Conservation (phyloP, 1,284 basidiomycete genomes). For the Golubevia pallescens region DNA sequence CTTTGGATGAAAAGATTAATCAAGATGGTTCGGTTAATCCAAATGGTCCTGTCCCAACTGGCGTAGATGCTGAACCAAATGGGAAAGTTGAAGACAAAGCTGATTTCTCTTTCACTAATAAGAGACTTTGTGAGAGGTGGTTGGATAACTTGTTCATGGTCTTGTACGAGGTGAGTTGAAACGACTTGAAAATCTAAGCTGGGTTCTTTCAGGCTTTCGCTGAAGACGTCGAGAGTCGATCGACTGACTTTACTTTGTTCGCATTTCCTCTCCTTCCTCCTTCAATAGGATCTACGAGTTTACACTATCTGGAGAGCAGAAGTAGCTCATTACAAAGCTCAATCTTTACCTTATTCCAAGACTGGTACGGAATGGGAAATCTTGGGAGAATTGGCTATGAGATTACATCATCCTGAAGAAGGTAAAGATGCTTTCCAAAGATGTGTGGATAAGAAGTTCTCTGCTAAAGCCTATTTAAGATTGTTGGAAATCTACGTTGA, state of each 20-base stretch:
- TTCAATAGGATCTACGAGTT: conserved; percentile 46
- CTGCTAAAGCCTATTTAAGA: conserved; percentile 54
- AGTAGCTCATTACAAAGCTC: conserved; percentile 51
- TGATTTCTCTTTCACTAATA: conserved; percentile 57
- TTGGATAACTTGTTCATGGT: conserved; percentile 64
- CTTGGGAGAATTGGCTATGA: conserved; percentile 58
- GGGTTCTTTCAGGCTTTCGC: neutral
- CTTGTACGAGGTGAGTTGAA: conserved; percentile 42
- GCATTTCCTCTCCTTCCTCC: neutral
- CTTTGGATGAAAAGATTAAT: conserved; percentile 6
- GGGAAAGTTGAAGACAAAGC: conserved; percentile 5
- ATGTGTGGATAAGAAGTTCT: conserved; percentile 53
- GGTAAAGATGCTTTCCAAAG: conserved; percentile 56
- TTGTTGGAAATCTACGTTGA: conserved; percentile 58
- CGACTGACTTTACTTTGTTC: neutral
- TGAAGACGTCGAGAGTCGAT: neutral
- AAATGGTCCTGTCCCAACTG: neutral
- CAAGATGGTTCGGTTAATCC: neutral
- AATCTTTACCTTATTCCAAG: conserved; percentile 54
- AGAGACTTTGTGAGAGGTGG: conserved; percentile 62
- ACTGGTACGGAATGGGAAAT: conserved; percentile 63
- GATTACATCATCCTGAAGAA: conserved; percentile 55
- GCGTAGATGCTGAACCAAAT: neutral
- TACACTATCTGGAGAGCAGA: conserved; percentile 64
- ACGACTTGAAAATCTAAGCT: neutral